Base-by-base conservation (phyloP, 2,329 filamentous ascomycete species). In the Fusarium hostae region DNA sequence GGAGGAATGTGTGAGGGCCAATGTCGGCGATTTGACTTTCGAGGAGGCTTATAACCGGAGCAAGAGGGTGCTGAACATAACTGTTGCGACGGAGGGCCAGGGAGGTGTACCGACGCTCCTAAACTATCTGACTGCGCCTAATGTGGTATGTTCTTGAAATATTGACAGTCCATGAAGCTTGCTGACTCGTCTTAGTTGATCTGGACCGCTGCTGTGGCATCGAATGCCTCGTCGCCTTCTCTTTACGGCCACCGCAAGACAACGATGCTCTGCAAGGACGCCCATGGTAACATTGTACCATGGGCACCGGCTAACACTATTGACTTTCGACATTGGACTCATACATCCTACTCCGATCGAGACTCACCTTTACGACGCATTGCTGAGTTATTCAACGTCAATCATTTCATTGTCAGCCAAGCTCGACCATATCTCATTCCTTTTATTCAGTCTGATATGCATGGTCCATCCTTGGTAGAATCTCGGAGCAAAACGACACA, bases 321-420 rank as follows among this genome's bases (percentile, higher is more conserved):
- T 20, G 86, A 89, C 56, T 92, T 92, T 78, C 87, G 86, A n/a
- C 88, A 92, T 45, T 92, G 90, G 87, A 90, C 90, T 9, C 86
- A 89, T 64, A 86, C 88, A 24, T 88, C 87, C 10, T 90, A 92
- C 79, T 86, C 86, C 44, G 90, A 93, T 68, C 89, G 89, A 44
- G 90, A 88, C 76, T 87, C 86, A 2, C 88, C 87, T 4, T 86
- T 96, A 2, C 86, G 89, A 59, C 89, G 93, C 41, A 90, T 96
- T 34, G 89, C 92, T 10, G 92, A 95, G 81, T 88, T 95, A 15
- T 96, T 96, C 86, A 97, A 97, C 79, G 93, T 97, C 58, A 97
- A 97, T 78, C 95, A 98, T 83, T 98, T 97, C 82, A 94, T 98
- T 71, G 90, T 98, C 73, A 96, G 93, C 72, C 95, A 98, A 83